phyloP scores from a whole-genome alignment of 176 grass and related monocot species.

The Dendrocalamus sinicus region DNA sequence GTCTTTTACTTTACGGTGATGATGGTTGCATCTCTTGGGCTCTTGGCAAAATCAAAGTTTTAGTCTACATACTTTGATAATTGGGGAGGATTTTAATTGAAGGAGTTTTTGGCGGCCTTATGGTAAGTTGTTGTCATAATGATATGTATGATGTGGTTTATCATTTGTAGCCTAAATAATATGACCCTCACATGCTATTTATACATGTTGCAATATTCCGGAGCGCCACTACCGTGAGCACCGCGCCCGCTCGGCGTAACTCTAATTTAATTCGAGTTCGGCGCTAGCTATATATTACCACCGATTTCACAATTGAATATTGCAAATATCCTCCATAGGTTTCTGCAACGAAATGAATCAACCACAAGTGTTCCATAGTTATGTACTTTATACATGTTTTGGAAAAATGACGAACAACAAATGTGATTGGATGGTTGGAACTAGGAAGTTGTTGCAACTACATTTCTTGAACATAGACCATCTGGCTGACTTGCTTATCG shows the following conservation, averaged over 20 bases:
- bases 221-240: slow-evolving; percentile 78
- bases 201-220: background rate
- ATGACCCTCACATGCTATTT: background rate
- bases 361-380: too few relatives aligned
- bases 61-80: slow-evolving; percentile 81
- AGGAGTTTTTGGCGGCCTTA: slow-evolving; percentile 85
- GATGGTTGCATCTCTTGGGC: slow-evolving; percentile 60
- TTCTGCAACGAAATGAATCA: too few relatives aligned
- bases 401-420: too few relatives aligned
- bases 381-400: too few relatives aligned
- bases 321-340: too few relatives aligned
- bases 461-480: too few relatives aligned
- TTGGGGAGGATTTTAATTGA: slow-evolving; percentile 83
- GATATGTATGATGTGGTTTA: slow-evolving; percentile 27
- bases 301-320: too few relatives aligned
- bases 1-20: slow-evolving; percentile 92
- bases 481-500: too few relatives aligned
- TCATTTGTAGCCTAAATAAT: background rate
- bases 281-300: too few relatives aligned
- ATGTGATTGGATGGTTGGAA: too few relatives aligned
- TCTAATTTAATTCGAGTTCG: too few relatives aligned
- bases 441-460: too few relatives aligned
- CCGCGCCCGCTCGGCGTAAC: slow-evolving; percentile 24
- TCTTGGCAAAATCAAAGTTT: slow-evolving; percentile 82
- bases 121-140: slow-evolving; percentile 61